Percentiles rank a stretch among this genome's conserved stretches.
phyloP scores from a whole-genome alignment of 306 rosid species.

The Calophaca sinica region DNA sequence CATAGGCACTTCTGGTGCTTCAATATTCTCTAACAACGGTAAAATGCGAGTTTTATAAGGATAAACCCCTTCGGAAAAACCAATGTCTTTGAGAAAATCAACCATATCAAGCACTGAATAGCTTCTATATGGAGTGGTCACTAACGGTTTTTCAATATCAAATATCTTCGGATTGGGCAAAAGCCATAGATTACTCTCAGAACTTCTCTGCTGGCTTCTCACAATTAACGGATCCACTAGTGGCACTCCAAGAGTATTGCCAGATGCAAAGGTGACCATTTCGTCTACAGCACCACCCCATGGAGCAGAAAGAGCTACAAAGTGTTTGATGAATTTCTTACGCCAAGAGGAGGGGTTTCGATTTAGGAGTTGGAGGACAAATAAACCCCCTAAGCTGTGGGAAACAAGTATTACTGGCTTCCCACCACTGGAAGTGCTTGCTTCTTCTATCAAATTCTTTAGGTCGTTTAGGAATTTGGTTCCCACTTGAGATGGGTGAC shows the following conservation, averaged over 20 bases:
- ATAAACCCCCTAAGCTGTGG: conserved; percentile 87
- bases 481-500: conserved; percentile 75
- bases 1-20: conserved; percentile 70
- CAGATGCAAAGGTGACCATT: conserved; percentile 86
- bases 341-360: conserved; percentile 75
- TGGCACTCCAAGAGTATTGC: conserved; percentile 80
- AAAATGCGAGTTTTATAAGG: conserved; percentile 66
- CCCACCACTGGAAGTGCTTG: conserved; percentile 71
- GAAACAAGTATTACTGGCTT: conserved; percentile 77
- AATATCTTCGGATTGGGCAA: conserved; percentile 77
- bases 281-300: conserved; percentile 89
- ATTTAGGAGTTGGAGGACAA: conserved; percentile 73
- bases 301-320: conserved; percentile 77
- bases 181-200: conserved; percentile 88
- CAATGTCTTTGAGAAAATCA: conserved; percentile 74
- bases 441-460: conserved; percentile 68
- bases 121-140: conserved; percentile 53
- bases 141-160: conserved; percentile 51
- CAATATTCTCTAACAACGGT: conserved; percentile 55
- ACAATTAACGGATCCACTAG: conserved; percentile 77
- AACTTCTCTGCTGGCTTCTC: conserved; percentile 80
- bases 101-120: conserved; percentile 66
- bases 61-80: conserved; percentile 65
- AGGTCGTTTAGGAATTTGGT: conserved; percentile 79
- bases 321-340: conserved; percentile 65